Evolutionary conservation across 768 basidiomycete species (phyloP).

Genomic region (Rhizopogon rudus): DNA sequence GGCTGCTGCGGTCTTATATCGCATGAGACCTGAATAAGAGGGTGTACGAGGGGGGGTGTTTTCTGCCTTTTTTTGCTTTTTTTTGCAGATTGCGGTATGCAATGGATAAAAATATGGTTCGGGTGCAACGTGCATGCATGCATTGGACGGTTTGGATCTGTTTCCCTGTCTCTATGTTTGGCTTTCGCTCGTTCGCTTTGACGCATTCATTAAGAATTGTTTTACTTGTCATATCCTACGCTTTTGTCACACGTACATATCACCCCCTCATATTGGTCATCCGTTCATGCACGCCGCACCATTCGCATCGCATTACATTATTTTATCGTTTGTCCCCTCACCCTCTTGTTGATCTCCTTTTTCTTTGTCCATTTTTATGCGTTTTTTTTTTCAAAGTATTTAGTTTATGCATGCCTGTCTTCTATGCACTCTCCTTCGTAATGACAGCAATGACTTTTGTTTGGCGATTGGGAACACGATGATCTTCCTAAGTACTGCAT

Average conservation of each 20-base stretch:
- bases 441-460: conserved; percentile 3
- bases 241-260: background rate
- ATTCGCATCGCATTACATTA: conserved; percentile 1
- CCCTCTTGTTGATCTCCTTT: background rate
- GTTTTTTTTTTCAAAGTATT: conserved; percentile 10
- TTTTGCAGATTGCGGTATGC: conserved; percentile 1
- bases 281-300: conserved; percentile 1
- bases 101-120: background rate
- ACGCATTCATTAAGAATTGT: background rate
- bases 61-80: background rate
- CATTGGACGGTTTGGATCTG: background rate
- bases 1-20: conserved; percentile 70
- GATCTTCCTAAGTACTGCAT: no score
- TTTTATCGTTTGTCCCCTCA: background rate
- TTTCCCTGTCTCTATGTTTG: background rate
- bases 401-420: conserved; percentile 11
- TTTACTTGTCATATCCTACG: background rate
- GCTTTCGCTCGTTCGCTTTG: background rate
- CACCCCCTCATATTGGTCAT: background rate
- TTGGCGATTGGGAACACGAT: background rate
- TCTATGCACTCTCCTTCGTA: background rate
- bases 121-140: conserved; percentile 1
- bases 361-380: conserved; percentile 20
- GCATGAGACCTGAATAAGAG: conserved; percentile 45
- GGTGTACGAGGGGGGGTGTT: background rate